These are phyloP conservation scores for Sugiyamaella xylanicola DNA, from an alignment of 1,139 yeast species.

Conservation along the genomic window DNA sequence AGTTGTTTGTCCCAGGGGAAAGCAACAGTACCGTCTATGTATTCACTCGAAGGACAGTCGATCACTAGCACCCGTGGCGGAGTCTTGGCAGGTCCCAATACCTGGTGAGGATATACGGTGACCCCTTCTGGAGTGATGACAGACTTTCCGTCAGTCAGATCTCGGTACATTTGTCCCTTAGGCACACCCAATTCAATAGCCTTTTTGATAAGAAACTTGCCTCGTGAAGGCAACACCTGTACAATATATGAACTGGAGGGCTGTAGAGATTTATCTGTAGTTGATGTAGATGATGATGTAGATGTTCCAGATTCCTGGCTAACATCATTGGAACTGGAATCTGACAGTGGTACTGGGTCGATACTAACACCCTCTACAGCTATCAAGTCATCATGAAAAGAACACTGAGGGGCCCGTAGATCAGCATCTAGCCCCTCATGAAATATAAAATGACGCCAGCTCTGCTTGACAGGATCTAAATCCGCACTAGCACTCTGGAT, in stretches of 20 bases:
- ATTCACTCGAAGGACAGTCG: constrained; percentile 66
- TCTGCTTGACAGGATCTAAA: constrained; percentile 12
- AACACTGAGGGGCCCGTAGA: constrained; percentile 44
- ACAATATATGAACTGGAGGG: constrained; percentile 60
- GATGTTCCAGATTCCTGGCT: not conserved
- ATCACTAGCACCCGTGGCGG: constrained; percentile 66
- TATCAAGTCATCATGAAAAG: constrained; percentile 55
- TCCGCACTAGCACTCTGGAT: constrained; percentile 48
- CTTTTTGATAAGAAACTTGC: constrained; percentile 67
- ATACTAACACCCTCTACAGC: constrained; percentile 53
- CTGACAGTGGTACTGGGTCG: constrained; percentile 26
- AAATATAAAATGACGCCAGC: constrained; percentile 87
- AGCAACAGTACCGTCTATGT: constrained; percentile 44
- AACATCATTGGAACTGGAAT: not conserved
- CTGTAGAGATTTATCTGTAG: not conserved
- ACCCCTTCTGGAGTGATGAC: constrained; percentile 64
- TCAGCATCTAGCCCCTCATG: constrained; percentile 68
- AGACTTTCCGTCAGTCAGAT: constrained; percentile 60
- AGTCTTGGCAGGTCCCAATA: constrained; percentile 60
- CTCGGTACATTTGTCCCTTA: constrained; percentile 60
- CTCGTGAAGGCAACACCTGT: constrained; percentile 67
- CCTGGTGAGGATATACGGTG: constrained; percentile 66
- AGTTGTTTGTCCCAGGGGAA: constrained; percentile 33
- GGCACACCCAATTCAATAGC: constrained; percentile 74
- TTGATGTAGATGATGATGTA: not conserved